Conservation (phyloP, 331 rosid genomes). For the Acacia concinna region DNA sequence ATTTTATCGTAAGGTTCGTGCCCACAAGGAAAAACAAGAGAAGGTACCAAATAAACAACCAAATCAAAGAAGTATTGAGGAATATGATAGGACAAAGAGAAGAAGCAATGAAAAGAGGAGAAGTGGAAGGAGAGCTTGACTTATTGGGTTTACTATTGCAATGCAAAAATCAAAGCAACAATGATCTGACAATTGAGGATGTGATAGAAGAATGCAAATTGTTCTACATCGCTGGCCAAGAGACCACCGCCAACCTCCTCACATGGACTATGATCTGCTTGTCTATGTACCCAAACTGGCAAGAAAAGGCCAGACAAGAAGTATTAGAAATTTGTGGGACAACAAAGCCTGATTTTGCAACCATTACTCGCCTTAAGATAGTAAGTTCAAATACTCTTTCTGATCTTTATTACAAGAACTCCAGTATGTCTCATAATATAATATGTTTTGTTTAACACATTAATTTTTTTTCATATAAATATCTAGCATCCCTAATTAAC, state of each 20-base stretch:
- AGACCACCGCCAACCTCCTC: conserved; percentile 43
- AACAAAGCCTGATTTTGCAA: conserved; percentile 29
- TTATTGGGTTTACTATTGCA: conserved; percentile 40
- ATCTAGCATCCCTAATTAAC: not conserved
- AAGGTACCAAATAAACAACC: conserved; percentile 34
- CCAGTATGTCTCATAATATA: not conserved
- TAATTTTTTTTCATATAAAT: too few species aligned
- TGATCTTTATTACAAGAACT: not conserved
- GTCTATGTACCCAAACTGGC: conserved; percentile 50
- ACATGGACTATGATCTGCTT: conserved; percentile 51
- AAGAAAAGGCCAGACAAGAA: conserved; percentile 48
- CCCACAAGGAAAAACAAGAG: conserved; percentile 51
- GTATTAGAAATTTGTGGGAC: conserved; percentile 35
- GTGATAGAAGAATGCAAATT: conserved; percentile 62
- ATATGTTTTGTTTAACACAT: too few species aligned
- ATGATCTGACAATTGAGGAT: conserved; percentile 40
- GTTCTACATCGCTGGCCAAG: conserved; percentile 55
- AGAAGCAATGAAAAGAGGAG: conserved; percentile 26
- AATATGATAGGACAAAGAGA: conserved; percentile 39
- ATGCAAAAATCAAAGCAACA: conserved; percentile 22
- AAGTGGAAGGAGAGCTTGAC: conserved; percentile 27
- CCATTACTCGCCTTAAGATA: conserved; percentile 39
- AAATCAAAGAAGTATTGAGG: conserved; percentile 36
- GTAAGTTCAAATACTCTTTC: conserved; percentile 24
- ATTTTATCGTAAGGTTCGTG: conserved; percentile 31